Base-by-base conservation (phyloP, 352 stramenopile species). In the Globisporangium apiculatum region DNA sequence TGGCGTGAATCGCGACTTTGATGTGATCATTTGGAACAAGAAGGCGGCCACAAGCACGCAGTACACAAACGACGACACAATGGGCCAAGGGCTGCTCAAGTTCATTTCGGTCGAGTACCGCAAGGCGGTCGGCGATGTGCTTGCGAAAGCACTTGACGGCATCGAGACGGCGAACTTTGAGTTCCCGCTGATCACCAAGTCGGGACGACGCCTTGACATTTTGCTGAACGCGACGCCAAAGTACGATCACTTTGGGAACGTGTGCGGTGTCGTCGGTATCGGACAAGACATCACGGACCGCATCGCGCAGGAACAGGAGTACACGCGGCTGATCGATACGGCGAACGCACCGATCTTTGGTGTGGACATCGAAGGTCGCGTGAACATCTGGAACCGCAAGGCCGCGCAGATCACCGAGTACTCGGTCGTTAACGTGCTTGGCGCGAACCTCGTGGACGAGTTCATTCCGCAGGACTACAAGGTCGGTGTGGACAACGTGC, bases 21-120 rank as follows among this genome's bases (percentile, higher is more conserved):
- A 73, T 14, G 75, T 91, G 42, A 88, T 86, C 45, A 89, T 87
- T 38, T 97, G 89, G 89, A 97, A 97, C 56, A 84, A 95, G 47
- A 94, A 92, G 57, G 87, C 79, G 8, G 73, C 77, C 3, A 85
- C 73, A 9, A 81, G 86, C 38, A 95, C 85, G 17, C 84, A 92
- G 36, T 97, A 91, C 67, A 74, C 71, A 36, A 86, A 86, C 42
- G 68, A 93, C 60, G 87, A 97, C 65, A 83, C 84, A 3, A 85
- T 96, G 51, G 87, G 76, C 17, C 57, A 80, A 45, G 57, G 80
- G 7, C 46, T 88, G 24, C 68, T 84, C 35, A 55, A 84, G 45
- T 90, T 87, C 51, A 86, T 91, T 17, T 72, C 75, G 3, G 67
- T 71, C 24, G 79, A 86, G 18, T 89, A 85, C 53, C 68, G 68